Conservation (phyloP, 2,329 filamentous ascomycete species). For the Verticillium nonalfalfae region DNA sequence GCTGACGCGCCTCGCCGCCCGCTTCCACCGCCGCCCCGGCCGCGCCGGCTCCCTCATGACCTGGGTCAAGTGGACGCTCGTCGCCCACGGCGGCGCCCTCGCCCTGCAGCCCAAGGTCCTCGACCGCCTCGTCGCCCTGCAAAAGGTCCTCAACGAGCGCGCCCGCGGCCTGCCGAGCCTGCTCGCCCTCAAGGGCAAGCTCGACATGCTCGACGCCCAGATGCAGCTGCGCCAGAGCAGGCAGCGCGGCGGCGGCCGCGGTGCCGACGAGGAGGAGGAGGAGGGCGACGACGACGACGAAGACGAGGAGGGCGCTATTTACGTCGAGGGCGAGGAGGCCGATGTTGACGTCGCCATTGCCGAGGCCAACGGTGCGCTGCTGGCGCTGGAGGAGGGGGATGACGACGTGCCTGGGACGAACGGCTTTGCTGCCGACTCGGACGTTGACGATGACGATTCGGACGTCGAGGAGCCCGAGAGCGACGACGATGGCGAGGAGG, state of each 20-base stretch:
- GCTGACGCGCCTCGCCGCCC: constrained; percentile 77
- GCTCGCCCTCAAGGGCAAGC: constrained; percentile 84
- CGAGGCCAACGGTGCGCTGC: not conserved
- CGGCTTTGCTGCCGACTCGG: constrained; percentile 50
- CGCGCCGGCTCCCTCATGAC: constrained; percentile 85
- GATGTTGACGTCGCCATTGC: constrained; percentile 25
- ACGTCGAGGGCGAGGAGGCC: constrained; percentile 74
- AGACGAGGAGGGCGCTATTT: constrained; percentile 64
- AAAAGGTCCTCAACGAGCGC: constrained; percentile 82
- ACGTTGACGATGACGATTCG: constrained; percentile 43
- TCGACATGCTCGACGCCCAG: constrained; percentile 90
- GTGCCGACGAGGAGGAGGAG: constrained; percentile 25
- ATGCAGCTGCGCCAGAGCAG: constrained; percentile 71
- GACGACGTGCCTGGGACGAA: constrained; percentile 28
- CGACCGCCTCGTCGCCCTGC: constrained; percentile 69
- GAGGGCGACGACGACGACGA: constrained; percentile 46
- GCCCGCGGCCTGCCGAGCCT: constrained; percentile 76
- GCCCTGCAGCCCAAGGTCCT: constrained; percentile 81
- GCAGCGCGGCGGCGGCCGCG: constrained; percentile 36
- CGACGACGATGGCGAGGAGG: constrained; percentile 40
- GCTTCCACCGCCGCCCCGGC: constrained; percentile 80
- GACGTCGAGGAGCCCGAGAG: constrained; percentile 35
- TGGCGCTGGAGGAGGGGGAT: not conserved
- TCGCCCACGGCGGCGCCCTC: constrained; percentile 86
- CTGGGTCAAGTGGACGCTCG: constrained; percentile 93